These are phyloP conservation scores for Sambucus nigra DNA, from an alignment of 129 eudicot genomes.

Conservation along the genomic window DNA sequence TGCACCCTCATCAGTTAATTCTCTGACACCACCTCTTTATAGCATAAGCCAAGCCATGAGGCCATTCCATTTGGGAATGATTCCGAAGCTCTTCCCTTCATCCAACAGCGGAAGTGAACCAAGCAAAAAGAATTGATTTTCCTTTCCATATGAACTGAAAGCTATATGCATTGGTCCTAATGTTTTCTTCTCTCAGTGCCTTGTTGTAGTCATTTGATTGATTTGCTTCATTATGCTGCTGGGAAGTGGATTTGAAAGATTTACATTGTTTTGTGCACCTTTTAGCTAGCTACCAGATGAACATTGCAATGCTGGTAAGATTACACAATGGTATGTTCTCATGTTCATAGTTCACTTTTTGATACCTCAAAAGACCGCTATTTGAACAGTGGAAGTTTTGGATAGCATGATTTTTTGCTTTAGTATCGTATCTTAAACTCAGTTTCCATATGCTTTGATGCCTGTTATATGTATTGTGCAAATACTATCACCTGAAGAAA, in stretches of 20 bases:
- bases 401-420: neutral
- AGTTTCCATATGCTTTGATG: too few species aligned
- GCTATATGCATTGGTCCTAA: too few species aligned
- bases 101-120: slow-evolving; percentile 21
- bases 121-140: slow-evolving; percentile 25
- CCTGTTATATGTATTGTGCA: too few species aligned
- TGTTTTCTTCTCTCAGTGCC: neutral
- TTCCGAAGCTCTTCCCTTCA: slow-evolving; percentile 25
- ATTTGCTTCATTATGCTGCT: neutral
- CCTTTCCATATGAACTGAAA: neutral
- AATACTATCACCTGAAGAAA: too few species aligned
- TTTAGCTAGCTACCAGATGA: neutral
- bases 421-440: neutral
- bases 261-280: neutral
- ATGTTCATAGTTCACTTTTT: neutral
- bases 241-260: neutral
- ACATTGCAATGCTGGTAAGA: neutral
- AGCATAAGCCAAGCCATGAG: slow-evolving; percentile 37
- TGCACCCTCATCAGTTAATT: slow-evolving; percentile 17
- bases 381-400: neutral
- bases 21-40: slow-evolving; percentile 24
- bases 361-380: neutral
- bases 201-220: too few species aligned
- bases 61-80: slow-evolving; percentile 43
- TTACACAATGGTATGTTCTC: neutral